These are phyloP conservation scores for Suillus hirtellus DNA, from an alignment of 768 basidiomycete genomes.

Conservation along the genomic window DNA sequence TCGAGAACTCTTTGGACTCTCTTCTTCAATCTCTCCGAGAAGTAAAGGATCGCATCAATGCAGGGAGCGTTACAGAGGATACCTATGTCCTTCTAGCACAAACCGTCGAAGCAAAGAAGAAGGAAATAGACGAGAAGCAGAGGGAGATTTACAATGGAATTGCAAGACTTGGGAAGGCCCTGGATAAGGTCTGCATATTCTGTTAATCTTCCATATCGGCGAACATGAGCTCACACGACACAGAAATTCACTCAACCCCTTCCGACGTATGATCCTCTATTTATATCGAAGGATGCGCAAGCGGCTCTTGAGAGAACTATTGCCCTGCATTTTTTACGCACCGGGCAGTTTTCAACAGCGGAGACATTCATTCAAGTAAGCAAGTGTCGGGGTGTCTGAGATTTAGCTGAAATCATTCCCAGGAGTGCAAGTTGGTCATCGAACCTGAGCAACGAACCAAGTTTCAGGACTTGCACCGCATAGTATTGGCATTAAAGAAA, in stretches of 20 bases:
- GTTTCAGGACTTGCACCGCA: constrained; percentile 71
- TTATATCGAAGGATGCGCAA: constrained; percentile 59
- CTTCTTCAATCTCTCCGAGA: constrained; percentile 59
- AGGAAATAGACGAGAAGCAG: constrained; percentile 82
- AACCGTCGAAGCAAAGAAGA: constrained; percentile 71
- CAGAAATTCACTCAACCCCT: constrained; percentile 62
- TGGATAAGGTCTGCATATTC: constrained; percentile 77
- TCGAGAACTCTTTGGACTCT: constrained; percentile 62
- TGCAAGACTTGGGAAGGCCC: constrained; percentile 75
- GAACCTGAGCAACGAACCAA: constrained; percentile 48
- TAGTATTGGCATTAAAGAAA: constrained; percentile 63
- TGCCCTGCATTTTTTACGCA: constrained; percentile 75
- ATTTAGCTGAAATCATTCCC: neutral
- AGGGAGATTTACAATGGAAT: constrained; percentile 85
- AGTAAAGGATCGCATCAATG: constrained; percentile 52
- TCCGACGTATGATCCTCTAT: constrained; percentile 68
- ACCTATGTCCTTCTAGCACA: constrained; percentile 52
- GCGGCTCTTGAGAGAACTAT: constrained; percentile 68
- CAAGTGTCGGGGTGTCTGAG: constrained; percentile 13
- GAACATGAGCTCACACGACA: constrained; percentile 11
- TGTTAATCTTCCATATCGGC: neutral
- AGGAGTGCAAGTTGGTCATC: constrained; percentile 72
- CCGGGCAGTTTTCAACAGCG: constrained; percentile 78
- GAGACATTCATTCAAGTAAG: constrained; percentile 72
- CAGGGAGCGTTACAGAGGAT: constrained; percentile 49